These are phyloP conservation scores for Xanthoconium stramineum DNA, from an alignment of 768 basidiomycete genomes.

Conservation along the genomic window DNA sequence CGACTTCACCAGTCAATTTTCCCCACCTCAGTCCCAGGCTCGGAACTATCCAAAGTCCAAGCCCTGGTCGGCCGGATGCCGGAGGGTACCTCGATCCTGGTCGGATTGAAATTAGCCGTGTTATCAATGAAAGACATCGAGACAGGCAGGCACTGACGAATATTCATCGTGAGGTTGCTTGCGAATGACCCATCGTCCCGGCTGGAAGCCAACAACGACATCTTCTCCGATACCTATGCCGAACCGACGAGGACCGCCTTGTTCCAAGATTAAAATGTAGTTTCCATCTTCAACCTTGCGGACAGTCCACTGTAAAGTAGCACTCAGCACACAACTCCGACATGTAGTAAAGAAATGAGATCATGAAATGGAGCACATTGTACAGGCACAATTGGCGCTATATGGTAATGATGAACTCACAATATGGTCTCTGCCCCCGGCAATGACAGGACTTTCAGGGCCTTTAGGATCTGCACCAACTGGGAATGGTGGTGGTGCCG, in stretches of 20 bases:
- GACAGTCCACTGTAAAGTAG: not conserved
- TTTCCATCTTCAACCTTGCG: not conserved
- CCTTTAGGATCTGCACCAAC: not conserved
- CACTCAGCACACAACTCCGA: not conserved
- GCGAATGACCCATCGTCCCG: not conserved
- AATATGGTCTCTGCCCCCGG: not conserved
- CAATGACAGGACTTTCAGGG: not conserved
- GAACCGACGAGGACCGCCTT: not conserved
- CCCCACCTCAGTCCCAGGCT: not conserved
- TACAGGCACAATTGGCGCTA: not conserved
- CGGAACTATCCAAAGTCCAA: not conserved
- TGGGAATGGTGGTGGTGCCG: not conserved
- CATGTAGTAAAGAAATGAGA: not conserved
- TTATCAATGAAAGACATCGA: not conserved
- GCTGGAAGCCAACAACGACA: not conserved
- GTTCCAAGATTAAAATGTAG: not conserved
- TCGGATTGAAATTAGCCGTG: not conserved
- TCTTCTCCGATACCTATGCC: not conserved
- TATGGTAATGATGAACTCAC: not conserved
- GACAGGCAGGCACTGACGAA: not conserved
- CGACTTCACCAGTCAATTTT: not conserved
- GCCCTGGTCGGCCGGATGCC: not conserved
- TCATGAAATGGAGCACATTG: not conserved
- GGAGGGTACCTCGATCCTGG: not conserved
- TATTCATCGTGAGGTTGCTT: not conserved